Percentiles rank a stretch among this genome's conserved stretches.
phyloP scores from a whole-genome alignment of 306 rosid species.

The Carpinus fangiana region DNA sequence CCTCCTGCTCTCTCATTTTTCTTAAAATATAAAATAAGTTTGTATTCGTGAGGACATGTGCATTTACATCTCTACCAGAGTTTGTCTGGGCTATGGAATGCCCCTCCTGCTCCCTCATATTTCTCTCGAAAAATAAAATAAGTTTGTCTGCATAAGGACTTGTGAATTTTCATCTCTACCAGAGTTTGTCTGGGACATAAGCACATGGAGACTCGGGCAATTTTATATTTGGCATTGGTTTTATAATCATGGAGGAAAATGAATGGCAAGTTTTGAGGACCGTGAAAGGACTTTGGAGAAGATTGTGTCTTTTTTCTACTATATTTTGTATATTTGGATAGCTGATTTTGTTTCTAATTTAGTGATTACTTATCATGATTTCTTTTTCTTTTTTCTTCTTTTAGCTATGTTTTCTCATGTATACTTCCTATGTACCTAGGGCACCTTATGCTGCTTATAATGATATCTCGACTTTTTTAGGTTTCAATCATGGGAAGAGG shows the following conservation, averaged over 20 bases:
- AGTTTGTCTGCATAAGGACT: neutral
- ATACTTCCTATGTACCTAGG: too few species aligned
- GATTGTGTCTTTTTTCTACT: too few species aligned
- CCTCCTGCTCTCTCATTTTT: neutral
- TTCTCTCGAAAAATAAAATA: neutral
- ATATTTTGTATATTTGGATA: too few species aligned
- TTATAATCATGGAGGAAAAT: neutral
- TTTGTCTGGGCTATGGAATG: neutral
- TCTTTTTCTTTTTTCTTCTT: too few species aligned
- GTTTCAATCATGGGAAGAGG: conserved; percentile 72
- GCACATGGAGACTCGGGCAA: conserved; percentile 10
- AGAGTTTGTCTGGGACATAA: conserved; percentile 8
- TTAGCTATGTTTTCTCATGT: too few species aligned
- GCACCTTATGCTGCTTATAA: too few species aligned
- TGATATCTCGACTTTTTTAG: conserved; percentile 37
- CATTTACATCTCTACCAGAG: neutral
- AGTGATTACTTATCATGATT: too few species aligned
- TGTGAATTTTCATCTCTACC: conserved; percentile 15
- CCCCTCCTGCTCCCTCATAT: neutral
- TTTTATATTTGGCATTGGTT: conserved; percentile 16
- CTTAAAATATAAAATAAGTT: too few species aligned
- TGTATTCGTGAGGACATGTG: too few species aligned
- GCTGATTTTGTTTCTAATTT: too few species aligned
- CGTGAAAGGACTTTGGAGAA: too few species aligned
- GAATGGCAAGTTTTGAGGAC: too few species aligned